These are phyloP conservation scores for Elsinoe necatrix DNA, from an alignment of 2,329 filamentous ascomycete genomes.

Conservation along the genomic window DNA sequence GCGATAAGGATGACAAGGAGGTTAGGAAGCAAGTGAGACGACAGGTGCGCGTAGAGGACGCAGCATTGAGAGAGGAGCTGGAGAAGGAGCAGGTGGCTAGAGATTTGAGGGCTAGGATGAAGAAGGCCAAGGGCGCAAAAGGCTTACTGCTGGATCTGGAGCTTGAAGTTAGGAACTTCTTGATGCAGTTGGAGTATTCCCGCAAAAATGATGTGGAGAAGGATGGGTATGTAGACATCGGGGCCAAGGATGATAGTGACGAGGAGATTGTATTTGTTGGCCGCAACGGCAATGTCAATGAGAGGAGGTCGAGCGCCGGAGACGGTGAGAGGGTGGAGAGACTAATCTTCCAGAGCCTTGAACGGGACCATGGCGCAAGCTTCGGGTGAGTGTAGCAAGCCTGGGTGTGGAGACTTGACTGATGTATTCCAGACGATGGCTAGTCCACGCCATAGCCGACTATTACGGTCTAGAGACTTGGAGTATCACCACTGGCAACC, in stretches of 20 bases:
- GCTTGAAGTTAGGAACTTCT: conserved; percentile 69
- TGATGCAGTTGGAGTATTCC: conserved; percentile 50
- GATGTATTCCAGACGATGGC: conserved; percentile 59
- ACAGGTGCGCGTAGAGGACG: conserved; percentile 66
- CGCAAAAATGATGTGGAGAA: conserved; percentile 41
- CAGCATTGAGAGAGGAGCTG: conserved; percentile 31
- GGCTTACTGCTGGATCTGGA: conserved; percentile 76
- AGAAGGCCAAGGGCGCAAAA: conserved; percentile 69
- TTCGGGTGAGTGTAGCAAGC: conserved; percentile 61
- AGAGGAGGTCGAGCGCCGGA: conserved; percentile 47
- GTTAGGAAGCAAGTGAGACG: conserved; percentile 68
- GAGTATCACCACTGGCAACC: conserved; percentile 63
- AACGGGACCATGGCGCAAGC: conserved; percentile 64
- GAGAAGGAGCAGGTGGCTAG: conserved; percentile 53
- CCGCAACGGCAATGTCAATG: conserved; percentile 54
- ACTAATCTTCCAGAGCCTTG: conserved; percentile 72
- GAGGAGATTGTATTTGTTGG: conserved; percentile 92
- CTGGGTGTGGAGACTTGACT: conserved; percentile 8
- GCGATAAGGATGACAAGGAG: conserved; percentile 43
- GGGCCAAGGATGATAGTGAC: conserved; percentile 53
- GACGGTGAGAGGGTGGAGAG: conserved; percentile 52
- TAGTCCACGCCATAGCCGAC: conserved; percentile 82
- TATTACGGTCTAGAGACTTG: conserved; percentile 87
- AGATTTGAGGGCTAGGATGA: conserved; percentile 71
- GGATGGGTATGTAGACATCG: conserved; percentile 37